Conservation (phyloP, 495 filamentous ascomycete genomes). For the Lophiotrema nucula region DNA sequence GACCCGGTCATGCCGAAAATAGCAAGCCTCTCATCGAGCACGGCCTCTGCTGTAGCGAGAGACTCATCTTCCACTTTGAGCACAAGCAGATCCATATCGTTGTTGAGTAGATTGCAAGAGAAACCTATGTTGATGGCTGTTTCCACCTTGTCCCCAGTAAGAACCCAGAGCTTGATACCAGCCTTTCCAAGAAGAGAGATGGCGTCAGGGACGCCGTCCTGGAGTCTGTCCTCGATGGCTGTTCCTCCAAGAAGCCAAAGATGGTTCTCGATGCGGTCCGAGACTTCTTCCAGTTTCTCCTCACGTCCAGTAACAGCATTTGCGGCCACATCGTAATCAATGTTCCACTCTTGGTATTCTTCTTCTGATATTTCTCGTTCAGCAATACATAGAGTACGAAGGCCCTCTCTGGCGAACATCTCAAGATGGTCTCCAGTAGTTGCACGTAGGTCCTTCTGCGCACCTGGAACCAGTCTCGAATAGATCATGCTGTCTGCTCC, state of each 20-base stretch:
- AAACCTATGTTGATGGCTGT: slow-evolving; percentile 99
- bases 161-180: slow-evolving; percentile 99
- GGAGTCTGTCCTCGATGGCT: slow-evolving; percentile 95
- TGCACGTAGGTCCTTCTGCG: slow-evolving; percentile 78
- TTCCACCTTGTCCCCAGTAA: slow-evolving; percentile 98
- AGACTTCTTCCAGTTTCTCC: slow-evolving; percentile 87
- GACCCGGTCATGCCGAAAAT: slow-evolving; percentile 79
- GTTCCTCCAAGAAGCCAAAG: slow-evolving; percentile 90
- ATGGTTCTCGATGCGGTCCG: slow-evolving; percentile 86
- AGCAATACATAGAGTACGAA: slow-evolving; percentile 95
- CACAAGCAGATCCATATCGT: slow-evolving; percentile 95
- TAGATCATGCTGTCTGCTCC: slow-evolving; percentile 98
- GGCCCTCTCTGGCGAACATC: slow-evolving; percentile 91
- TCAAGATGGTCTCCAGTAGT: slow-evolving; percentile 92
- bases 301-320: slow-evolving; percentile 82
- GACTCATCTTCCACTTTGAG: slow-evolving; percentile 81
- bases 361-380: slow-evolving; percentile 77
- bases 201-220: slow-evolving; percentile 96
- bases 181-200: slow-evolving; percentile 90
- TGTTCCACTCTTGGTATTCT: slow-evolving; percentile 83
- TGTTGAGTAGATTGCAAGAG: slow-evolving; percentile 95
- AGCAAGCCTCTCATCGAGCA: slow-evolving; percentile 70
- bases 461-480: slow-evolving; percentile 78
- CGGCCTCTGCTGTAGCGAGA: slow-evolving; percentile 58
- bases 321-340: slow-evolving; percentile 83